These are phyloP conservation scores for Aspergillus baeticus DNA, from an alignment of 495 filamentous ascomycete genomes.

Conservation along the genomic window DNA sequence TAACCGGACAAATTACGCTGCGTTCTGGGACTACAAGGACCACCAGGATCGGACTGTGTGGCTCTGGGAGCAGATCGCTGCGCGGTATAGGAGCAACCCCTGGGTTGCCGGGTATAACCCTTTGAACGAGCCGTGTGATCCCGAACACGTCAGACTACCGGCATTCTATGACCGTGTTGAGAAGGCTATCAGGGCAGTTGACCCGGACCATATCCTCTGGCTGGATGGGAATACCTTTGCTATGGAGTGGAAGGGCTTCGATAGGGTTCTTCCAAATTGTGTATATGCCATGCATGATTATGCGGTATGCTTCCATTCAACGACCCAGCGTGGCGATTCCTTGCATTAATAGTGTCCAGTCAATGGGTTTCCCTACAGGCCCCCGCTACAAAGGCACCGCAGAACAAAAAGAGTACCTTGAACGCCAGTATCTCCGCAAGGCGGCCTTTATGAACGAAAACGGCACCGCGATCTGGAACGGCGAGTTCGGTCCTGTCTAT, in stretches of 20 bases:
- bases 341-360: conserved; percentile 13
- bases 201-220: conserved; percentile 62
- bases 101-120: conserved; percentile 66
- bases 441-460: conserved; percentile 56
- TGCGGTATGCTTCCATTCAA: conserved; percentile 22
- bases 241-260: conserved; percentile 51
- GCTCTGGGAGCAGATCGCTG: conserved; percentile 60
- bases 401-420: conserved; percentile 50
- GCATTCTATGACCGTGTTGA: conserved; percentile 58
- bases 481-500: conserved; percentile 66
- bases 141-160: conserved; percentile 51
- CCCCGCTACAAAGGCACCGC: conserved; percentile 49
- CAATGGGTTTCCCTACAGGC: conserved; percentile 56
- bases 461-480: conserved; percentile 61
- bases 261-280: conserved; percentile 49
- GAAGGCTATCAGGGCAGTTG: conserved; percentile 55
- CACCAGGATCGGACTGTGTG: conserved; percentile 59
- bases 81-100: conserved; percentile 54
- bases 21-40: conserved; percentile 64
- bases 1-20: conserved; percentile 49
- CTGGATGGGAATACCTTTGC: conserved; percentile 66
- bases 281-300: conserved; percentile 68
- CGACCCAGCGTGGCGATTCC: neutral
- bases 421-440: conserved; percentile 52
- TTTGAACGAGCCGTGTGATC: conserved; percentile 64